These are phyloP conservation scores for Santalum album DNA, from an alignment of 164 flowering plant genomes.

Conservation along the genomic window DNA sequence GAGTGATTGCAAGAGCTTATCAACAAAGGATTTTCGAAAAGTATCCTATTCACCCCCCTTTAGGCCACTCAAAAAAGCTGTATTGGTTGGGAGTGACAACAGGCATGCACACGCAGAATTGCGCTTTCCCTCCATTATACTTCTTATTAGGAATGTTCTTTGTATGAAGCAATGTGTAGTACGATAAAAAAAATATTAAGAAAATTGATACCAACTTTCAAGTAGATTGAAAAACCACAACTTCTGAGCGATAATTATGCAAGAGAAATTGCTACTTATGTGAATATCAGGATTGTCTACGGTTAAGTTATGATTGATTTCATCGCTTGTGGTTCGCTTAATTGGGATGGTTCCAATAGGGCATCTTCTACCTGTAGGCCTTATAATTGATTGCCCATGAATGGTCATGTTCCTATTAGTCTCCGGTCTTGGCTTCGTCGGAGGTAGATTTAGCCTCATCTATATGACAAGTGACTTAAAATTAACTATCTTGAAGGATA, in stretches of 20 bases:
- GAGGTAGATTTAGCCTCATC: slow-evolving; percentile 3
- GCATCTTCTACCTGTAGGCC: slow-evolving; percentile 5
- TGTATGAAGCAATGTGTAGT: neutral
- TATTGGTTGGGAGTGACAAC: neutral
- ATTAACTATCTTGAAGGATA: neutral
- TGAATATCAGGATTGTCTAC: neutral
- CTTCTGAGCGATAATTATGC: neutral
- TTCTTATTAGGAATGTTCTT: neutral
- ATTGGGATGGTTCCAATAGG: slow-evolving; percentile 10
- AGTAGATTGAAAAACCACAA: neutral
- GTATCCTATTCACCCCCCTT: too few relatives aligned
- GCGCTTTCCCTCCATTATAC: neutral
- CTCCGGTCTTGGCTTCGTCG: neutral
- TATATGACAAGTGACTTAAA: neutral
- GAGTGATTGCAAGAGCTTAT: too few relatives aligned
- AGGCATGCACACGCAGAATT: neutral
- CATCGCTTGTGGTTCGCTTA: slow-evolving; percentile 8
- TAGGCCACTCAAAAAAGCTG: too few relatives aligned
- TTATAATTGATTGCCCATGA: neutral
- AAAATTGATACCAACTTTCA: too few relatives aligned
- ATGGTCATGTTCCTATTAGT: neutral
- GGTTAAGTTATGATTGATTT: neutral
- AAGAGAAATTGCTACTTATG: neutral
- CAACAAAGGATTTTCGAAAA: too few relatives aligned
- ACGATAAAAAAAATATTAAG: too few relatives aligned